Percentiles rank a stretch among this genome's conserved stretches.
phyloP scores from a whole-genome alignment of 352 stramenopile genomes.

The Globisporangium middletonii region DNA sequence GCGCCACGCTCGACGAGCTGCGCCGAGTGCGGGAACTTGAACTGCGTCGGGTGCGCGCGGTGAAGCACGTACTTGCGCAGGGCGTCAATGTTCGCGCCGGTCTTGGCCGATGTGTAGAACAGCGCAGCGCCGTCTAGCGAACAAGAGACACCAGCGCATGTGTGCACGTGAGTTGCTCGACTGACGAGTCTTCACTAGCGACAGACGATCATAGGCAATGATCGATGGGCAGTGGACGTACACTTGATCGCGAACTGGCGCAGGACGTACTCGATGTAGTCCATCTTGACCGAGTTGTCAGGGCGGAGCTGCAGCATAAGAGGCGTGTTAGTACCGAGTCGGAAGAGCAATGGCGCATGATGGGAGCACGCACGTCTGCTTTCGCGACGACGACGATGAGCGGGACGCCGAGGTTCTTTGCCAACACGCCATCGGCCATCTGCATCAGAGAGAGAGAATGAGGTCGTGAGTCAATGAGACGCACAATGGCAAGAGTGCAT shows the following conservation, averaged over 20 bases:
- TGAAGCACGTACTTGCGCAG: conserved; percentile 76
- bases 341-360: neutral
- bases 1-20: conserved; percentile 64
- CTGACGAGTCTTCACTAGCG: neutral
- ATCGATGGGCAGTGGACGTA: conserved; percentile 19
- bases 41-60: conserved; percentile 54
- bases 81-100: conserved; percentile 60
- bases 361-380: conserved; percentile 46
- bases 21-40: conserved; percentile 62
- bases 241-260: conserved; percentile 76
- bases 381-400: conserved; percentile 72
- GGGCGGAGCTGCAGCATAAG: conserved; percentile 33
- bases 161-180: neutral
- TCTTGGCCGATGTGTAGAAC: conserved; percentile 81
- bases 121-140: conserved; percentile 59
- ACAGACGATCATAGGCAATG: neutral
- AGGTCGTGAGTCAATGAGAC: too few species aligned
- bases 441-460: conserved; percentile 8
- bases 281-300: conserved; percentile 82
- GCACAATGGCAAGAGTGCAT: too few species aligned
- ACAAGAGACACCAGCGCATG: neutral
- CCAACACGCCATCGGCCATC: conserved; percentile 73
- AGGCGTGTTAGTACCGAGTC: neutral
- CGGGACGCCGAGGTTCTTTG: conserved; percentile 75
- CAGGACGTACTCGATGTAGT: conserved; percentile 79